A percentile compares a stretch with the other conserved stretches of the same genome.
phyloP scores from a whole-genome alignment of 2,329 filamentous ascomycete genomes.

The Claviceps sp. region DNA sequence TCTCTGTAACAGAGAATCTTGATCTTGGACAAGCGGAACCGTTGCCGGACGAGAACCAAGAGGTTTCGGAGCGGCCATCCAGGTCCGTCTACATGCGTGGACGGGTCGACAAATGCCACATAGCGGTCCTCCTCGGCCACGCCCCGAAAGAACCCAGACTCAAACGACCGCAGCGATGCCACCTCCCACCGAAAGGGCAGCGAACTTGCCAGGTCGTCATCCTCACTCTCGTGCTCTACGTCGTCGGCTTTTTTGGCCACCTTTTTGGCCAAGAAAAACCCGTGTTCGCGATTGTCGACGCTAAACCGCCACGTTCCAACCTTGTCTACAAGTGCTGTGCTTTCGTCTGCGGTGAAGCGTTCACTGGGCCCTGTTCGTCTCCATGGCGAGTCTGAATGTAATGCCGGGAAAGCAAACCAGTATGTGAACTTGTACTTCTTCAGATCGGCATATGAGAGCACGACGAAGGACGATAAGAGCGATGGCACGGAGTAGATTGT shows the following conservation, averaged over 20 bases:
- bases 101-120: conserved; percentile 82
- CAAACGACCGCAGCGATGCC: conserved; percentile 61
- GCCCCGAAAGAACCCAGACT: conserved; percentile 74
- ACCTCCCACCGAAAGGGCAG: conserved; percentile 66
- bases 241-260: conserved; percentile 57
- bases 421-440: conserved; percentile 98
- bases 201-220: conserved; percentile 30
- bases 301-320: conserved; percentile 81
- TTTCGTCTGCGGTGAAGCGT: conserved; percentile 54
- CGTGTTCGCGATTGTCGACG: conserved; percentile 71
- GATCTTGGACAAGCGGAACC: conserved; percentile 62
- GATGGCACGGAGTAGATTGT: conserved; percentile 94
- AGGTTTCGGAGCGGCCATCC: conserved; percentile 91
- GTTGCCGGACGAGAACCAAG: conserved; percentile 67
- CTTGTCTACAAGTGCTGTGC: conserved; percentile 62
- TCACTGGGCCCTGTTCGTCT: conserved; percentile 42
- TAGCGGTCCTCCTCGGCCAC: conserved; percentile 62
- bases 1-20: conserved; percentile 89
- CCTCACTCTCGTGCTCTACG: conserved; percentile 30
- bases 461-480: conserved; percentile 73
- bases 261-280: conserved; percentile 91
- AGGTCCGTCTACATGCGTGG: conserved; percentile 74
- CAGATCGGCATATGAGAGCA: conserved; percentile 86
- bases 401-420: conserved; percentile 90
- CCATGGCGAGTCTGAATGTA: conserved; percentile 84